A percentile compares a stretch with the other conserved stretches of the same genome.
phyloP scores from a whole-genome alignment of 2,329 filamentous ascomycete species.

The Erysiphe neolycopersici region DNA sequence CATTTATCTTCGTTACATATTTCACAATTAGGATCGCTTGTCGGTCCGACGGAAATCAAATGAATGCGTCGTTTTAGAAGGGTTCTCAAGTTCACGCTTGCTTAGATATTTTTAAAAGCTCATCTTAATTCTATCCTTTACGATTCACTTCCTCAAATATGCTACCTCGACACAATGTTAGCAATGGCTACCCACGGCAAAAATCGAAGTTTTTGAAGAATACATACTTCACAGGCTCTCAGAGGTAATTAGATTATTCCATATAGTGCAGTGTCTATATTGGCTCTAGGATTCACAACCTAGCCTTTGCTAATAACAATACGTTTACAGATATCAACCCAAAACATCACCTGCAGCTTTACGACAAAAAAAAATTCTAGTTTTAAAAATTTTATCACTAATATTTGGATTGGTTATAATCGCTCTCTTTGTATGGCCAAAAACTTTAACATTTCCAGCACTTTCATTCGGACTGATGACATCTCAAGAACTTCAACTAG shows the following conservation, averaged over 20 bases:
- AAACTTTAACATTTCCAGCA: slow-evolving; percentile 31
- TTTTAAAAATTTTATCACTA: slow-evolving; percentile 37
- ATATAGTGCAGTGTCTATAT: slow-evolving; percentile 2
- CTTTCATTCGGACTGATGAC: slow-evolving; percentile 46
- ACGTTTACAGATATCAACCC: slow-evolving; percentile 47
- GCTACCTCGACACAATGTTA: slow-evolving; percentile 61
- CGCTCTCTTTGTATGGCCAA: slow-evolving; percentile 50
- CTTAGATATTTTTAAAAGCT: no score
- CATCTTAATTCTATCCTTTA: no score
- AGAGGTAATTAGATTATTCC: slow-evolving; percentile 29
- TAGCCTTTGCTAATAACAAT: slow-evolving; percentile 1
- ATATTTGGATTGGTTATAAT: slow-evolving; percentile 34
- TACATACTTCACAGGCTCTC: slow-evolving; percentile 68
- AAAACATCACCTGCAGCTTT: slow-evolving; percentile 45
- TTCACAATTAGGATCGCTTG: no score
- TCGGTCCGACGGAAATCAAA: no score
- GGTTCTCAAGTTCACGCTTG: no score
- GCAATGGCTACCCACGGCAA: slow-evolving; percentile 55
- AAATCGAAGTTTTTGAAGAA: slow-evolving; percentile 21
- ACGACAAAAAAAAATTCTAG: slow-evolving; percentile 44
- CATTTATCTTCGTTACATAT: no score
- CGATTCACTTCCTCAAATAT: slow-evolving; percentile 15
- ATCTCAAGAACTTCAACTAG: slow-evolving; percentile 44
- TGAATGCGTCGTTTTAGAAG: no score
- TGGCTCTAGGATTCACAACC: slow-evolving; percentile 1